These are phyloP conservation scores for Cryphonectria carpinicola DNA, from an alignment of 2,329 filamentous ascomycete genomes.

Conservation along the genomic window DNA sequence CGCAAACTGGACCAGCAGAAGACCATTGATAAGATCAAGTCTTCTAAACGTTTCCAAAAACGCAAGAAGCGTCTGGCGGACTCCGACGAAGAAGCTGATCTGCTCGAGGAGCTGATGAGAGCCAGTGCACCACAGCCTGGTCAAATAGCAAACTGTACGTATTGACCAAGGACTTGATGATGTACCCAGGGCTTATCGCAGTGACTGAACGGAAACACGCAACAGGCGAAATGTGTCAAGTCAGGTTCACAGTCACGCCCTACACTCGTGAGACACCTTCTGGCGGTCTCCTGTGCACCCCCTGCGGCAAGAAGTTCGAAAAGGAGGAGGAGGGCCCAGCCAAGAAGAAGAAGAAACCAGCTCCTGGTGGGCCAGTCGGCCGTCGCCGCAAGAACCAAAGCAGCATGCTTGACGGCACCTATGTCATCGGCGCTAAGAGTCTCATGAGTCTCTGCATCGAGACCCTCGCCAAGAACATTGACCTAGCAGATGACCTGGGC, in stretches of 20 bases:
- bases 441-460: constrained; percentile 68
- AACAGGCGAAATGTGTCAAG: constrained; percentile 68
- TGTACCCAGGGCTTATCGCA: not conserved
- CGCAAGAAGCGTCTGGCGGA: constrained; percentile 47
- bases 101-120: constrained; percentile 54
- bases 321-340: constrained; percentile 66
- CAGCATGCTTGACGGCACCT: constrained; percentile 78
- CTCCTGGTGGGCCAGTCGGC: constrained; percentile 57
- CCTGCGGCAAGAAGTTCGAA: constrained; percentile 76
- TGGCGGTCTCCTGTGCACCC: constrained; percentile 83
- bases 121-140: constrained; percentile 67
- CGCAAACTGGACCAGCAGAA: constrained; percentile 58
- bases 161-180: not conserved
- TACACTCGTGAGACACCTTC: constrained; percentile 82
- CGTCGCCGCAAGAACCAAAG: constrained; percentile 79
- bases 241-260: constrained; percentile 89
- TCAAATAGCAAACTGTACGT: constrained; percentile 79
- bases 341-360: constrained; percentile 59
- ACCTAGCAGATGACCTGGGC: constrained; percentile 65
- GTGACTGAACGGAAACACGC: not conserved
- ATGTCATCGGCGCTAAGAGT: constrained; percentile 67
- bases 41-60: constrained; percentile 61
- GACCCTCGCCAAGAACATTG: constrained; percentile 64
- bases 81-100: constrained; percentile 54
- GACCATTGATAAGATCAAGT: constrained; percentile 65